Percentiles rank a stretch among this genome's conserved stretches.
phyloP scores from a whole-genome alignment of 2,329 filamentous ascomycete genomes.

The Trichoderma polysporum region DNA sequence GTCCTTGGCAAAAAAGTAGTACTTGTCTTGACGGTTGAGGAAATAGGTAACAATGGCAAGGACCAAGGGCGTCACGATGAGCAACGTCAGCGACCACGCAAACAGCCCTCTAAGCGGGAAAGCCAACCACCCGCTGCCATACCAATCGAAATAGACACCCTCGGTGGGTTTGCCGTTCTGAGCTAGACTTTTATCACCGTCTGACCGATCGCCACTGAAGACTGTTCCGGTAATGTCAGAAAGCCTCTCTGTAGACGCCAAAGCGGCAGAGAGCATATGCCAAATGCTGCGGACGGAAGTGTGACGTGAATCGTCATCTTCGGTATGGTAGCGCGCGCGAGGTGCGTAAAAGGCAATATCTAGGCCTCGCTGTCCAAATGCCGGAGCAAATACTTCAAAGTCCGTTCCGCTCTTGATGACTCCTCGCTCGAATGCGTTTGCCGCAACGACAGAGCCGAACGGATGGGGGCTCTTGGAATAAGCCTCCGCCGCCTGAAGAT shows the following conservation, averaged over 20 bases:
- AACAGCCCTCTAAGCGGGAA: slow-evolving; percentile 82
- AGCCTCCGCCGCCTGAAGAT: slow-evolving; percentile 78
- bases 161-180: slow-evolving; percentile 64
- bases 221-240: slow-evolving; percentile 64
- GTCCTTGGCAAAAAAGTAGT: slow-evolving; percentile 77
- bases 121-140: slow-evolving; percentile 75
- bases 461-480: slow-evolving; percentile 73
- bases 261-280: slow-evolving; percentile 89
- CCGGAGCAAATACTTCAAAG: slow-evolving; percentile 76
- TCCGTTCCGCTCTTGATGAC: slow-evolving; percentile 85
- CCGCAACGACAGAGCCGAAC: slow-evolving; percentile 78
- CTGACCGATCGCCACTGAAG: slow-evolving; percentile 61
- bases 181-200: slow-evolving; percentile 59
- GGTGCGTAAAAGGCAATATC: slow-evolving; percentile 92
- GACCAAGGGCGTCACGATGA: slow-evolving; percentile 75
- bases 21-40: slow-evolving; percentile 71
- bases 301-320: slow-evolving; percentile 81
- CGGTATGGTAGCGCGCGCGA: slow-evolving; percentile 83
- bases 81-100: slow-evolving; percentile 78
- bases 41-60: slow-evolving; percentile 68
- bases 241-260: slow-evolving; percentile 71
- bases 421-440: slow-evolving; percentile 78
- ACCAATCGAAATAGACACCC: slow-evolving; percentile 93
- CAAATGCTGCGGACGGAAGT: slow-evolving; percentile 71
- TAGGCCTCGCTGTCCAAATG: slow-evolving; percentile 79